These are phyloP conservation scores for Eucalyptus pauciflora DNA, from an alignment of 345 rosid genomes.

Conservation along the genomic window DNA sequence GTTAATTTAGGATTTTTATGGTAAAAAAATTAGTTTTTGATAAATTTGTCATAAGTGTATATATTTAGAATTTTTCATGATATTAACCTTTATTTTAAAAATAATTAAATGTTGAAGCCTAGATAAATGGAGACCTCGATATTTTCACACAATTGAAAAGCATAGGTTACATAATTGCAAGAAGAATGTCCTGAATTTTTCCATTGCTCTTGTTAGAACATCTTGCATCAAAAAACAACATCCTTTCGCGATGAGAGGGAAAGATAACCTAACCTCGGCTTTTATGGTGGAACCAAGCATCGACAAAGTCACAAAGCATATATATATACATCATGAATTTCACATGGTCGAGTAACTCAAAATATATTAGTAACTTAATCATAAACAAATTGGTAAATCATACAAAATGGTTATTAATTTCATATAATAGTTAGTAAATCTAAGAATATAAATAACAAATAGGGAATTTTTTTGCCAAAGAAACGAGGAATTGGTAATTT, in stretches of 20 bases:
- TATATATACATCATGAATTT: neutral
- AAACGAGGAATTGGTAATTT: neutral
- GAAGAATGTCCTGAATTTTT: neutral
- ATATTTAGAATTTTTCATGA: accelerated
- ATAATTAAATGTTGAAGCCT: neutral
- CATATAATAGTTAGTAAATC: neutral
- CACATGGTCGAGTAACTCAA: neutral
- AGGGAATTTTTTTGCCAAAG: neutral
- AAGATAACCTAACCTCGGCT: neutral
- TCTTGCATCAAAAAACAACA: neutral
- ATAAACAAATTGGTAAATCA: neutral
- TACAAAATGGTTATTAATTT: neutral
- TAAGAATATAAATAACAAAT: too few species aligned
- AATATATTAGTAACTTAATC: neutral
- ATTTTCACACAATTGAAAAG: too few species aligned
- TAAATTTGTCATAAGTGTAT: too few species aligned
- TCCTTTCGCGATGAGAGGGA: neutral
- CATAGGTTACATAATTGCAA: neutral
- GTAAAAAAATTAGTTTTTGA: accelerated
- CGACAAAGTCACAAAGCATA: neutral
- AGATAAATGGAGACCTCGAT: neutral
- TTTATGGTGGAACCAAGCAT: neutral
- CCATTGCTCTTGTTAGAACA: neutral
- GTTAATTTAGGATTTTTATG: accelerated
- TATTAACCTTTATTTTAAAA: neutral